Percentiles rank a stretch among this genome's conserved stretches.
Conservation (phyloP, 306 rosid genomes). For the peach (Prunus persica) region DNA sequence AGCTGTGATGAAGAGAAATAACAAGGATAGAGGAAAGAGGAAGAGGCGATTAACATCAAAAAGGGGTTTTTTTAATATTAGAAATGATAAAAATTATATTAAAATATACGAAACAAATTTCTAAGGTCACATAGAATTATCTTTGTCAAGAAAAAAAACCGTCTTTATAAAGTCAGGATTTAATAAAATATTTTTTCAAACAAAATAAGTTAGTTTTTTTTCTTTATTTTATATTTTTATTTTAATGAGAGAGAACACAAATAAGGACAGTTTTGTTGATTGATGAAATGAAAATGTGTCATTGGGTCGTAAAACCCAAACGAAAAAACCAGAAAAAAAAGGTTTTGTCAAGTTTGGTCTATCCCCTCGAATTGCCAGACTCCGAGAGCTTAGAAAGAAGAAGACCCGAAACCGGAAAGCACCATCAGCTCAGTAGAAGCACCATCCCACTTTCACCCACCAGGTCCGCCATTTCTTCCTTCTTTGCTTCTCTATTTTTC, state of each 20-base stretch:
- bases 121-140: too few species aligned
- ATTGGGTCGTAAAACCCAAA: neutral
- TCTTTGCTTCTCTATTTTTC: neutral
- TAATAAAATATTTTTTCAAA: too few species aligned
- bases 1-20: too few species aligned
- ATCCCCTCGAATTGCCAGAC: conserved; percentile 44
- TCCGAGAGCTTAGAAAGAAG: conserved; percentile 16
- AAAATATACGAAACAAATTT: too few species aligned
- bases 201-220: too few species aligned
- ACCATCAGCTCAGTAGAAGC: conserved; percentile 26
- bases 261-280: neutral
- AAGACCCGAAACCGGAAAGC: conserved; percentile 20
- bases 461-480: conserved; percentile 34
- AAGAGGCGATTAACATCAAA: too few species aligned
- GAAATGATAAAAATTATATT: too few species aligned
- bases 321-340: neutral
- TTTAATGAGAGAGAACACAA: neutral
- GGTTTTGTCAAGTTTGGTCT: conserved; percentile 32
- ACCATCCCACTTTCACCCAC: conserved; percentile 22
- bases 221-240: too few species aligned
- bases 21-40: too few species aligned
- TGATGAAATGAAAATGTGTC: neutral
- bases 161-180: too few species aligned
- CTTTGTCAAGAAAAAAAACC: too few species aligned
- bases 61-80: too few species aligned